Evolutionary conservation across 164 flowering plant species (phyloP), one percentile per base, ranked within the genome.

Genomic region (Cinnamomum micranthum): DNA sequence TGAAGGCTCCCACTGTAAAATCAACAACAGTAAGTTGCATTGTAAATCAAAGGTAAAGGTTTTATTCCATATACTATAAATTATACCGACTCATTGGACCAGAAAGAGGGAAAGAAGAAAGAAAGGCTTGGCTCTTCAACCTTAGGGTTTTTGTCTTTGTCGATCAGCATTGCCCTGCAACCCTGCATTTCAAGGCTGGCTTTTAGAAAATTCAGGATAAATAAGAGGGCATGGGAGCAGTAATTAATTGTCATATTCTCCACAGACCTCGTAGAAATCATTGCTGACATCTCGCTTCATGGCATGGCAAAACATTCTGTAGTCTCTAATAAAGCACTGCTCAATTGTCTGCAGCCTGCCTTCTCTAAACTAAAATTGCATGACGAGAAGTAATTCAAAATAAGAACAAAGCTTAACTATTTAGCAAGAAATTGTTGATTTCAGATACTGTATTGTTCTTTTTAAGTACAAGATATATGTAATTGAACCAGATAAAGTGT

Each of bases 311-410:
- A 84, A 87, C 88, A 93, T 88, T 78, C 99, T 85, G 80, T 87
- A 94, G 67, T 96, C 98, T 7, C 90, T 88, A 22, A 82, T 74
- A 76, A 94, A 94, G 83, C 99, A 96, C 77, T 86, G 89, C 47
- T 92, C 97, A 73, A 96, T 77, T 64, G 93, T 92, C 82, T 89
- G 92, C 24, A 91, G 85, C 82, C 98, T 86, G 9, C 98, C 97
- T 86, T 88, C 92, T 86, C 98, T 87, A 28, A 96, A 88, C 99
- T 96, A 92, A 41, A 71, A 27, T 68, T 76, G 69, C 64, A 80
- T 35, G 23, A 75, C 23, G 27, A 59, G 14, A 65, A 63, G 13
- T 31, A 68, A 58, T 17, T 17, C 17, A n/a, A 47, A 31, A 71
- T 17, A 51, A 67, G 63, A 64, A 13, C 17, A 71, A 67, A 5